Conservation (phyloP, 2,329 filamentous ascomycete species). For the Ceratocystis smalleyi region DNA sequence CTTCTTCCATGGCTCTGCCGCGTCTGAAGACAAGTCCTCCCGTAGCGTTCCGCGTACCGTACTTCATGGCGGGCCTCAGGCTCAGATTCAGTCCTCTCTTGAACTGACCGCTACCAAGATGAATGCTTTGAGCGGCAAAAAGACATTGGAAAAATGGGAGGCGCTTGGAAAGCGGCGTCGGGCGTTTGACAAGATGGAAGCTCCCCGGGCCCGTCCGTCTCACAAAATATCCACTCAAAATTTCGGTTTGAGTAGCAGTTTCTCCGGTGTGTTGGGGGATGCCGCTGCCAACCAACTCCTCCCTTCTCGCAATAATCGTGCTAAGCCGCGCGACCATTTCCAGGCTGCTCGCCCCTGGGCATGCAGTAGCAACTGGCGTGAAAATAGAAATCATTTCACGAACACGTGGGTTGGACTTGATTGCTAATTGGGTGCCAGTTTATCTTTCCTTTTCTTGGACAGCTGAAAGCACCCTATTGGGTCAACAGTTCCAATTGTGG, state of each 20-base stretch:
- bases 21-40: neutral
- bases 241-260: neutral
- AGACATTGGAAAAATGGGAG: conserved; percentile 67
- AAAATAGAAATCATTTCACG: conserved; percentile 14
- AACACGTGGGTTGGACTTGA: conserved; percentile 17
- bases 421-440: conserved; percentile 9
- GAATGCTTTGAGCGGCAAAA: conserved; percentile 18
- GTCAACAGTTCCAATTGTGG: conserved; percentile 16
- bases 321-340: conserved; percentile 10
- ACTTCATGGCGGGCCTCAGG: conserved; percentile 24
- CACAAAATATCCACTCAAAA: neutral
- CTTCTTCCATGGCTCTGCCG: conserved; percentile 48
- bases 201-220: neutral
- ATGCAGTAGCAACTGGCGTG: conserved; percentile 15
- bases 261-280: conserved; percentile 8
- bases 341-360: conserved; percentile 12
- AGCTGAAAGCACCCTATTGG: conserved; percentile 19
- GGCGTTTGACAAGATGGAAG: conserved; percentile 28
- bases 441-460: conserved; percentile 27
- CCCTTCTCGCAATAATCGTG: conserved; percentile 1
- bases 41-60: neutral
- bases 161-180: conserved; percentile 72
- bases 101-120: neutral
- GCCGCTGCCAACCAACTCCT: conserved; percentile 4
- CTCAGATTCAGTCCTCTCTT: neutral